Evolutionary conservation across 1,139 yeast genomes (phyloP).

Genomic region (Kodamaea arcana): DNA sequence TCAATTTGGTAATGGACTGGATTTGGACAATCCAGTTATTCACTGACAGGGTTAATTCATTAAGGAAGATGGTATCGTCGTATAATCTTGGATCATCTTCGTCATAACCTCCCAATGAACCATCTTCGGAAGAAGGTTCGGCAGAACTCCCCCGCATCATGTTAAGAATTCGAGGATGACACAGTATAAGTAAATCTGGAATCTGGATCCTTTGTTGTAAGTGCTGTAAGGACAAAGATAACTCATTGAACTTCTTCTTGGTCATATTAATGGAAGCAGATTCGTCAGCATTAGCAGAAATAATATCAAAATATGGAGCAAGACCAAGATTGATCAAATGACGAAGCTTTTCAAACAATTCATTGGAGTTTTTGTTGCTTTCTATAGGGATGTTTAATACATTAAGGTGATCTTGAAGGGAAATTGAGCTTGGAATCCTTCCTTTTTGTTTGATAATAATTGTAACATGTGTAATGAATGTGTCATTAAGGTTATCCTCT

Average conservation of each 20-base stretch:
- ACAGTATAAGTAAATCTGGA: slow-evolving; percentile 54
- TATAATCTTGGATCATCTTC: slow-evolving; percentile 12
- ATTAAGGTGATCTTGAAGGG: slow-evolving; percentile 42
- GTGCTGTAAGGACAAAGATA: slow-evolving; percentile 64
- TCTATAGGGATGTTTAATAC: slow-evolving; percentile 29
- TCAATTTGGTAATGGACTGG: slow-evolving; percentile 52
- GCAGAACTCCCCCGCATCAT: too few relatives aligned
- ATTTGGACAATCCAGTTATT: slow-evolving; percentile 71
- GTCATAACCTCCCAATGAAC: slow-evolving; percentile 19
- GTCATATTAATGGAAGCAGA: slow-evolving; percentile 37
- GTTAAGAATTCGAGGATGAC: slow-evolving; percentile 58
- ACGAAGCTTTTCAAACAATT: slow-evolving; percentile 54
- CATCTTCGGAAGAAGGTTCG: slow-evolving; percentile 16
- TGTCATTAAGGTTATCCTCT: slow-evolving; percentile 3
- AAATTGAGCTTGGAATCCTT: slow-evolving; percentile 16
- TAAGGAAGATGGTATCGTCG: slow-evolving; percentile 55
- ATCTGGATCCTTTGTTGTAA: slow-evolving; percentile 64
- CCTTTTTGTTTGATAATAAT: slow-evolving; percentile 47
- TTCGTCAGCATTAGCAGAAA: slow-evolving; percentile 11
- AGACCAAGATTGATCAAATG: slow-evolving; percentile 49
- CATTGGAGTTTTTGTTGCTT: slow-evolving; percentile 11
- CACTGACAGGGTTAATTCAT: slow-evolving; percentile 61
- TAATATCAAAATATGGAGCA: slow-evolving; percentile 36
- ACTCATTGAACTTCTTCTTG: slow-evolving; percentile 63
- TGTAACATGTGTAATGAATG: slow-evolving; percentile 12